Evolutionary conservation across 805 yeast genomes (phyloP), one percentile per base, ranked within the genome.

Genomic region (Saturnispora kantuleensis): DNA sequence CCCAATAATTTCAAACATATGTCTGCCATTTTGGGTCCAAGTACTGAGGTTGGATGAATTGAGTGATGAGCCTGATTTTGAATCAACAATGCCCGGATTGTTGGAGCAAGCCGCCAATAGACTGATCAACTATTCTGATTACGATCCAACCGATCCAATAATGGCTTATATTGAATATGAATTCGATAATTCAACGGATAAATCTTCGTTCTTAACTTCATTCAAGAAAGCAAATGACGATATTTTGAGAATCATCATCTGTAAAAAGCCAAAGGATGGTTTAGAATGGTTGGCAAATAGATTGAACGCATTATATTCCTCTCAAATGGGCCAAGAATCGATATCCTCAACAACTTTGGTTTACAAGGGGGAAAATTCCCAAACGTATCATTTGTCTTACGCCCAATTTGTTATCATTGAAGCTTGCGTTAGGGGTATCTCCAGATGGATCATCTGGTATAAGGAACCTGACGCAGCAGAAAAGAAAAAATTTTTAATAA

Each of bases 371-470:
- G 83, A 73, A 49, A 68, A 69, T 42, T 71, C 77, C 2, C 77
- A 82, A 47, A 83, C 95, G 5, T 84, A 76, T 57, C 72, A 83
- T 36, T 73, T 78, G 48, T 93, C 95, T 0, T 73, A 81, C 43
- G 76, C 95, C 0, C 96, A 88, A 58, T 79, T 93, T 49, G 81
- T 79, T 57, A 77, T 88, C 21, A 85, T 88, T 26, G 97, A 90
- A 62, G 82, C 95, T 31, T 82, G 94, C 52, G 76, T 93, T 31
- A 75, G 95, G 48, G 98, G 97, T 32, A 81, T 94, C 18, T 80
- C 93, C 10, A 76, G 99, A 57, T 94, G 99, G 98, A 78, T 86
- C 55, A 79, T 87, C 13, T 90, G 97, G 96, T 88, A 86, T 55
- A 72, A 64, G 31, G 77, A 78, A 6, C 72, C 71, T 37, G 71